Conservation (phyloP, 345 rosid species). For the Populus simonii region DNA sequence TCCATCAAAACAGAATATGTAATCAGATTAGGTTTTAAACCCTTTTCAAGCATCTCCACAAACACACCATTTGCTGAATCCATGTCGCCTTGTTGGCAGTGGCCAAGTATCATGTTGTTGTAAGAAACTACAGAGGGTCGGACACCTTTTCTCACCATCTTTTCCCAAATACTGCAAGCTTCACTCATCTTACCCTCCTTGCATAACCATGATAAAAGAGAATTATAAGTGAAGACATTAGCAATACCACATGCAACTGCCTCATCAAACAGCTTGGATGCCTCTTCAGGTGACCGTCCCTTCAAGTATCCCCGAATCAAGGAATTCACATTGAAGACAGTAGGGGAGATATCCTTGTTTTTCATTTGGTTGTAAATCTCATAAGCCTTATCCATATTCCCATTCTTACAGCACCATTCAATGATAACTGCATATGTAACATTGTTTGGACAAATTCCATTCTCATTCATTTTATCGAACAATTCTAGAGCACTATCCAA, state of each 20-base stretch:
- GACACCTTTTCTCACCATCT: constrained; percentile 51
- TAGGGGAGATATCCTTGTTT: constrained; percentile 41
- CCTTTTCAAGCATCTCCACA: constrained; percentile 45
- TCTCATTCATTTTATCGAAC: constrained; percentile 49
- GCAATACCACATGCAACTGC: constrained; percentile 51
- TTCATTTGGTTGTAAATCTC: constrained; percentile 66
- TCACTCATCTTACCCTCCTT: constrained; percentile 51
- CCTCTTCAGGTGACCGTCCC: constrained; percentile 38
- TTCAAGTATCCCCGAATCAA: constrained; percentile 56
- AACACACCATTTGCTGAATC: constrained; percentile 43
- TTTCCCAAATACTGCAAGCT: constrained; percentile 49
- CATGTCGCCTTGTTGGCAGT: constrained; percentile 45
- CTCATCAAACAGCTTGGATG: constrained; percentile 49
- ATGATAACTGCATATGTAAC: constrained; percentile 64
- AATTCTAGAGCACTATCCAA: constrained; percentile 51
- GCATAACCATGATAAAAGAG: constrained; percentile 49
- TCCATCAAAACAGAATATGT: constrained; percentile 62
- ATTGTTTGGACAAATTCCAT: constrained; percentile 57
- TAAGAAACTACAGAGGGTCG: constrained; percentile 50
- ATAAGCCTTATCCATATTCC: constrained; percentile 50
- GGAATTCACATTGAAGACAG: constrained; percentile 45
- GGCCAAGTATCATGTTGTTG: constrained; percentile 58
- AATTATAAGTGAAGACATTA: constrained; percentile 51
- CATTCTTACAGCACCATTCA: constrained; percentile 56
- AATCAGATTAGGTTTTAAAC: constrained; percentile 53